phyloP scores from a whole-genome alignment of 2,329 filamentous ascomycete species.

The Pyrenophora teres region DNA sequence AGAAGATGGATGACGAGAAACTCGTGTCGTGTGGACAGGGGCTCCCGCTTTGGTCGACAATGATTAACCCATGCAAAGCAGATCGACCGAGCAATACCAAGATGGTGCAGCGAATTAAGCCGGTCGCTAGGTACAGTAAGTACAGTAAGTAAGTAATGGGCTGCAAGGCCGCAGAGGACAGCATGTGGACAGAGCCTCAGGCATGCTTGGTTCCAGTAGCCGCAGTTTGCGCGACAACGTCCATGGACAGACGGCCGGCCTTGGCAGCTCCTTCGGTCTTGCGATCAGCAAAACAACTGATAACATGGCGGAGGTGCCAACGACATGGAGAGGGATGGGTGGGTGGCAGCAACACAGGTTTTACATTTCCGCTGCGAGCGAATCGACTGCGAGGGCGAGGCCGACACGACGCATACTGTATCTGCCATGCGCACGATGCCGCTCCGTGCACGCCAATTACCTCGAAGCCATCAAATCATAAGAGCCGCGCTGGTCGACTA shows the following conservation, averaged over 20 bases:
- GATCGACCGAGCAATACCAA: conserved; percentile 19
- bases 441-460: conserved; percentile 36
- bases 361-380: conserved; percentile 25
- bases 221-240: not conserved
- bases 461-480: conserved; percentile 36
- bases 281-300: not conserved
- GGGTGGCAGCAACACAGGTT: conserved; percentile 8
- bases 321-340: not conserved
- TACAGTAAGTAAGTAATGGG: too few relatives aligned
- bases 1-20: conserved; percentile 5
- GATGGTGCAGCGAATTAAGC: conserved; percentile 20
- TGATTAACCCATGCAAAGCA: conserved; percentile 11
- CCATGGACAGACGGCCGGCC: not conserved
- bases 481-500: conserved; percentile 21
- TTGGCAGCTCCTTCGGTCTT: not conserved
- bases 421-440: conserved; percentile 28
- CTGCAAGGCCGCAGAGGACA: conserved; percentile 26
- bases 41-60: conserved; percentile 6
- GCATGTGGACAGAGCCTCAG: conserved; percentile 27
- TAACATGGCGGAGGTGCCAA: too few relatives aligned
- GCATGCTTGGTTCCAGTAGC: conserved; percentile 10
- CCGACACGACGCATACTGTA: conserved; percentile 11
- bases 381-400: conserved; percentile 25
- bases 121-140: not conserved
- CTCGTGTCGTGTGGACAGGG: conserved; percentile 21